Evolutionary conservation across 257 asterid species (phyloP).

Genomic region (Anisodus acutangulus): DNA sequence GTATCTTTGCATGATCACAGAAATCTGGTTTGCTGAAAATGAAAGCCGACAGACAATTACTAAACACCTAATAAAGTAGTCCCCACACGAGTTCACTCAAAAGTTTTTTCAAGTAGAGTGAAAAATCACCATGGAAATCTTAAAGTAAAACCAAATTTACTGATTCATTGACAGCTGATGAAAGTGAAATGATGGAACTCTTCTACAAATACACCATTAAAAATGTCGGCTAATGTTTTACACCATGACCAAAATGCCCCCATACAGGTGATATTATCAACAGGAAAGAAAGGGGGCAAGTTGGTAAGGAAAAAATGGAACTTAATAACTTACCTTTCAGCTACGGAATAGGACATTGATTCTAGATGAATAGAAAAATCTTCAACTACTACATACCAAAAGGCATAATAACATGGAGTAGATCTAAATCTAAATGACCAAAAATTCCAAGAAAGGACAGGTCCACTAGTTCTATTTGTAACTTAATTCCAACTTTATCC

Average conservation of each 20-base stretch:
- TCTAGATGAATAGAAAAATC: conserved; percentile 24
- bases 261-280: conserved; percentile 20
- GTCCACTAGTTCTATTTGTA: conserved; percentile 45
- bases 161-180: conserved; percentile 43
- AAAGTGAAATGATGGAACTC: conserved; percentile 61
- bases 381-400: conserved; percentile 26
- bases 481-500: conserved; percentile 34
- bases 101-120: conserved; percentile 36
- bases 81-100: conserved; percentile 51
- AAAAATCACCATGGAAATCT: conserved; percentile 26
- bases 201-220: conserved; percentile 50
- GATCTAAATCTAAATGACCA: conserved; percentile 37
- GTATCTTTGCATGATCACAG: conserved; percentile 69
- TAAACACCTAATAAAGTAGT: conserved; percentile 45
- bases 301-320: conserved; percentile 33
- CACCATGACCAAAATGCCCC: conserved; percentile 48
- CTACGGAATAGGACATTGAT: conserved; percentile 34
- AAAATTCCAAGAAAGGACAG: conserved; percentile 34
- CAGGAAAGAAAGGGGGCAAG: conserved; percentile 35
- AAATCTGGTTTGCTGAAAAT: conserved; percentile 49
- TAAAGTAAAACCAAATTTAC: conserved; percentile 30
- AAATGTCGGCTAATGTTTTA: conserved; percentile 37
- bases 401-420: conserved; percentile 26
- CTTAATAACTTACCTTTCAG: conserved; percentile 57
- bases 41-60: conserved; percentile 54